Conservation (phyloP, 345 rosid species). For the Lagerstroemia speciosa region DNA sequence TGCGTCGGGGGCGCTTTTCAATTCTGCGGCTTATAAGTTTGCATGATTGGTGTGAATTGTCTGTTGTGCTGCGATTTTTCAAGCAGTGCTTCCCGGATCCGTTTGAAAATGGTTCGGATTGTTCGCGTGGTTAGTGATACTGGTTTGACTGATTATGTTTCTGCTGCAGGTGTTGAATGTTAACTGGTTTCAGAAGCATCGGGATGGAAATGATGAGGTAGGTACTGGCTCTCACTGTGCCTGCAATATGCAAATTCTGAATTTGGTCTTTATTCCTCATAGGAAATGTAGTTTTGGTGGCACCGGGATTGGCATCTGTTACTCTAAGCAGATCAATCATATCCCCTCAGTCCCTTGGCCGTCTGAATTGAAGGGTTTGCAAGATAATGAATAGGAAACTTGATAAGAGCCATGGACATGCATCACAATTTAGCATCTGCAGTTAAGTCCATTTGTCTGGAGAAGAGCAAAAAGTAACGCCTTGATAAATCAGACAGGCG, state of each 20-base stretch:
- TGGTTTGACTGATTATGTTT: background rate
- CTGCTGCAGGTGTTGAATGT: conserved; percentile 10
- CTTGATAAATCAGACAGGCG: too few relatives aligned
- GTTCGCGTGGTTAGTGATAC: background rate
- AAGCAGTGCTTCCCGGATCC: background rate
- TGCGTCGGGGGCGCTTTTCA: background rate
- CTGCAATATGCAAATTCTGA: too few relatives aligned
- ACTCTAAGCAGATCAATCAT: too few relatives aligned
- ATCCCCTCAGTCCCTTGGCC: too few relatives aligned
- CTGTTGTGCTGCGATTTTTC: background rate
- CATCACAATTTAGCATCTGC: background rate
- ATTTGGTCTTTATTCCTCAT: background rate
- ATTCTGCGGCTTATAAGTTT: too few relatives aligned
- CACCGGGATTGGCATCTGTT: too few relatives aligned
- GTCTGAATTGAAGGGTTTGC: background rate
- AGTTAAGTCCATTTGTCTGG: too few relatives aligned
- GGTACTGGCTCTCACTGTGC: background rate
- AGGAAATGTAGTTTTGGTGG: background rate
- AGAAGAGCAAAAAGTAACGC: too few relatives aligned
- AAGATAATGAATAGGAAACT: background rate
- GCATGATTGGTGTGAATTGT: background rate
- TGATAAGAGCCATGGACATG: background rate
- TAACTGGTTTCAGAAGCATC: conserved; percentile 14
- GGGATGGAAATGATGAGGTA: conserved; percentile 38
- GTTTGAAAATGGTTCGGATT: background rate